Base-by-base conservation (phyloP, 345 rosid genomes). In the Rubroshorea leprosula region DNA sequence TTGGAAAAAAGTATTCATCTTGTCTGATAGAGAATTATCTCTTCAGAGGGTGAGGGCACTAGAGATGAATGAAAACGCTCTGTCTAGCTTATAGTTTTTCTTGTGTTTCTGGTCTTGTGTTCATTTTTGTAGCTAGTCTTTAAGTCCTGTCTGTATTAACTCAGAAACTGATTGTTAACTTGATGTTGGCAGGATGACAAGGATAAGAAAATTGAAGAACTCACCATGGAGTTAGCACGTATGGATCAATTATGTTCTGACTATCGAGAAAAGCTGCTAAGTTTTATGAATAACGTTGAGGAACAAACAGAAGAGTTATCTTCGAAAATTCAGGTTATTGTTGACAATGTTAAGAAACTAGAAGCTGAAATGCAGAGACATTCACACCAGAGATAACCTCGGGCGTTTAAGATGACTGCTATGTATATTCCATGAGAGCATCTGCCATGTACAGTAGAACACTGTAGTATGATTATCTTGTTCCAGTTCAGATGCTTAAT, bases 121-220 rank as follows among this genome's bases (percentile, higher is more conserved):
- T n/a, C n/a, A n/a, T n/a, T n/a, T n/a, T n/a, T n/a, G n/a, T n/a
- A n/a, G n/a, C n/a, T n/a, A n/a, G n/a, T n/a, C n/a, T n/a, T n/a
- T 27, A 27, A 27, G 31, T 27, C 29, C 4, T 15, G 31, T 19
- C 21, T 15, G n/a, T n/a, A n/a, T n/a, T n/a, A n/a, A n/a, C 12
- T 22, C 43, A 12, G 11, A 14, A 29, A 19, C 23, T 62, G 38
- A 17, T 20, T 63, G 11, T 47, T 39, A n/a, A 67, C 12, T 58
- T 51, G 48, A 27, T 60, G 49, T 55, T 58, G 67, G 70, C 51
- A 87, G 95, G 88, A 76, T 24, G 88, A 80, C 63, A 87, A 84
- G 67, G 89, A 84, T 21, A 74, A 73, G 81, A 80, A 73, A 70
- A 87, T 87, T 17, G 74, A 83, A 71, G 87, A 79, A 61, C 83